Conservation (phyloP, 768 basidiomycete species). For the Hirschioporus abietinus region DNA sequence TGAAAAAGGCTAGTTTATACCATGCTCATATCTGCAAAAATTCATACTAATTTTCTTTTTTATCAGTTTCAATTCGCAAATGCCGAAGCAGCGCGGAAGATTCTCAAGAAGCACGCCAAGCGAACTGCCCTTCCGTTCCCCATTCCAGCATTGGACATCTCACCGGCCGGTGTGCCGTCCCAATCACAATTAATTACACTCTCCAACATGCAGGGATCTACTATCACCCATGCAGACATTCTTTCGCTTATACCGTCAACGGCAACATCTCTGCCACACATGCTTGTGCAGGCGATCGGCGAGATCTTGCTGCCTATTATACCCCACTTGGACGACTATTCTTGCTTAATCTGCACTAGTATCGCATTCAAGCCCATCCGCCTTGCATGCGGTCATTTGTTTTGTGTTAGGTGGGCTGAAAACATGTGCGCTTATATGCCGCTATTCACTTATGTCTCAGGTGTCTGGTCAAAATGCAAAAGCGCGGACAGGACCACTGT, state of each 20-base stretch:
- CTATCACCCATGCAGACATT: constrained; percentile 22
- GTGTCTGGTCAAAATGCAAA: constrained; percentile 90
- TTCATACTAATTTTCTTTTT: constrained; percentile 1
- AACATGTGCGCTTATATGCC: neutral
- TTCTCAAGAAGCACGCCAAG: constrained; percentile 91
- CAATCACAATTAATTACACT: constrained; percentile 8
- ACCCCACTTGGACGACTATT: constrained; percentile 78
- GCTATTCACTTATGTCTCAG: constrained; percentile 19
- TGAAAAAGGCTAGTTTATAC: constrained; percentile 58
- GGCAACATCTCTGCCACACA: constrained; percentile 45
- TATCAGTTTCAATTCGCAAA: constrained; percentile 75
- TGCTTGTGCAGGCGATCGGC: constrained; percentile 78
- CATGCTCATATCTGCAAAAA: neutral
- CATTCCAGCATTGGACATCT: constrained; percentile 8
- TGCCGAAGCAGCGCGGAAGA: constrained; percentile 86
- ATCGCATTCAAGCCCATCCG: constrained; percentile 93
- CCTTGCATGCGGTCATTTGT: constrained; percentile 73
- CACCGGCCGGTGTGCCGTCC: constrained; percentile 8
- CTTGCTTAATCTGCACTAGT: constrained; percentile 81
- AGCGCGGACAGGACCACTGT: constrained; percentile 65
- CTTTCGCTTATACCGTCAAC: constrained; percentile 21
- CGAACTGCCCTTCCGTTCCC: constrained; percentile 77
- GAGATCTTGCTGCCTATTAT: constrained; percentile 77
- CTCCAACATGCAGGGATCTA: neutral
- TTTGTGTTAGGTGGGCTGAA: constrained; percentile 52